Base-by-base conservation (phyloP, 1,139 yeast species). In the Yarrowia galli region DNA sequence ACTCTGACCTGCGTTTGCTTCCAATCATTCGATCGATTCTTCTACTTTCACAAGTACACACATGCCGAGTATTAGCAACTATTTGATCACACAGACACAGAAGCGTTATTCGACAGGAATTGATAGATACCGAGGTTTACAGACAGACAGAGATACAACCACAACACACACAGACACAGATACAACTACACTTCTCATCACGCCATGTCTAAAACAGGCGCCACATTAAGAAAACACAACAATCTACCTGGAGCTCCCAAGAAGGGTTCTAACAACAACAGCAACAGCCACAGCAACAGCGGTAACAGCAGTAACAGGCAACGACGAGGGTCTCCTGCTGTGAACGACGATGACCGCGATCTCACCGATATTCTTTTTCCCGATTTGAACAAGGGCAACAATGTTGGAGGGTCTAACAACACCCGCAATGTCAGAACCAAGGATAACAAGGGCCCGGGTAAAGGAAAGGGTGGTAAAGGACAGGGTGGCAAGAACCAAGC, bases 361-460 rank as follows among this genome's bases (percentile, higher is more conserved):
- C 68, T 74, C 40, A 73, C 73, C 67, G 71, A 71, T 53, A 70
- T 73, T 32, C 68, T 74, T 43, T 74, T 71, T 53, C 76, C 76
- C 12, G 76, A 73, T 56, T 65, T 74, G 32, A 28, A 28, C 38
- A 43, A 42, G 54, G 16, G 46, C 23, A 45, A 36, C 45, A 53
- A 12, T 23, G 36, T 40, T 36, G 48, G 28, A 2, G 22, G 48
- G 1, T 15, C 22, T 43, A 25, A 23, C 46, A 49, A 60, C 67
- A 51, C 54, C 53, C 49, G 49, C 32, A 64, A 53, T 28, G 49
- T 61, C 40, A 67, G 53, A 48, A 18, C 42, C 40, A 51, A 23
- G 49, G 68, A 51, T 28, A 25, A 46, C 42, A 61, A 67, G 58
- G 48, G 46, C 3, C 20, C 38, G 22, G 61, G 45, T 3, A 36